Percentiles rank a stretch among this genome's conserved stretches.
phyloP scores from a whole-genome alignment of 2,329 filamentous ascomycete genomes.

The Falciphora oryzae region DNA sequence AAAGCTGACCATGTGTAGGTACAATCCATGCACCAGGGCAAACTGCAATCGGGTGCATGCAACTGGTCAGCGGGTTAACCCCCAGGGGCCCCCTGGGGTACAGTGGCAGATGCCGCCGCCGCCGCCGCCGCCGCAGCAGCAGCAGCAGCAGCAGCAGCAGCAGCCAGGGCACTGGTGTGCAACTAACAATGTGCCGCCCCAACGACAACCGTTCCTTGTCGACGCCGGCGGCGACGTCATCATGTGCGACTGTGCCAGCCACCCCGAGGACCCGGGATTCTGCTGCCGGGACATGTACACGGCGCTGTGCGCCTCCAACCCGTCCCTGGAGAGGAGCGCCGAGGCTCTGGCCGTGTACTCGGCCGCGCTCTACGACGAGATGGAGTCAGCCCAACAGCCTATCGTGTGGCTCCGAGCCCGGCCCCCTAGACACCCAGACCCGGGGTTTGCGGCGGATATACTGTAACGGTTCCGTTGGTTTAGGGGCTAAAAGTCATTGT shows the following conservation, averaged over 20 bases:
- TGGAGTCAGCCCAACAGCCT: too few species aligned
- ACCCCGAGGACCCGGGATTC: not conserved
- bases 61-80: not conserved
- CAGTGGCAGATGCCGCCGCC: too few species aligned
- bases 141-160: not conserved
- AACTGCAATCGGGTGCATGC: not conserved
- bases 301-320: not conserved
- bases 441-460: too few species aligned
- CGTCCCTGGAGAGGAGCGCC: not conserved
- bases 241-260: constrained; percentile 17
- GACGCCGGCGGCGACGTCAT: constrained; percentile 12
- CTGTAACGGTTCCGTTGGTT: too few species aligned
- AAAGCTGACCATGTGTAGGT: not conserved
- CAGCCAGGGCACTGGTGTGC: too few species aligned
- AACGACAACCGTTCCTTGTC: not conserved
- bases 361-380: not conserved
- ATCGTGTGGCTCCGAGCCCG: too few species aligned
- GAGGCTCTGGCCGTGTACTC: not conserved
- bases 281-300: constrained; percentile 1
- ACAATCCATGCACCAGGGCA: not conserved
- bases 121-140: too few species aligned
- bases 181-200: too few species aligned
- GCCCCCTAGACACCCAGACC: too few species aligned
- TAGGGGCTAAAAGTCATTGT: not conserved
- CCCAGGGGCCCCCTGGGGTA: too few species aligned